Base-by-base conservation (phyloP, 305 asterid species). In the Fraxinus sp. region DNA sequence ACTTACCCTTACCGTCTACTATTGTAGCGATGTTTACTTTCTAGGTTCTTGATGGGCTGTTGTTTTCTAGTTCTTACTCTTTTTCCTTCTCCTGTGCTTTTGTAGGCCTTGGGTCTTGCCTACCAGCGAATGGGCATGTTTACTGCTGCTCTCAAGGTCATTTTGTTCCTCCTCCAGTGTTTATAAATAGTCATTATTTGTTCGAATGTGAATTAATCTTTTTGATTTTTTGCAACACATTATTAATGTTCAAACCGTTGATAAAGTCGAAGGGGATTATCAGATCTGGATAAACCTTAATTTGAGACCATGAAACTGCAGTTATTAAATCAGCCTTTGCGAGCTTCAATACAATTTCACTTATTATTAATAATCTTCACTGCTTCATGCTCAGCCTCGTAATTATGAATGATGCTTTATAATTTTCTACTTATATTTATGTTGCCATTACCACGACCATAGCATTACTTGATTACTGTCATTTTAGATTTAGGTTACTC, bases 131-230 rank as follows among this genome's bases (percentile, higher is more conserved):
- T 95, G 97, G 98, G 99, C 87, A 96, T 95, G 99, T 91, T 92
- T 84, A 95, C 98, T 80, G 98, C 99, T 68, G 98, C 99, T 77
- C 89, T 92, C 81, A 96, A 96, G 99, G 99, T 95, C 78, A 81
- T 55, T 30, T 59, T 82, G 75, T 71, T 75, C 30, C 11, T 75
- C 30, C 14, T 71, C 5, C 39, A n/a, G 6, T 18, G 24, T 14
- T 70, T 39, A 18, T 32, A 7, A 43, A 16, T 35, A 5, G 79
- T 72, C 37, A 80, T 57, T 36, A 11, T n/a, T 24, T 81, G 66
- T 35, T 66, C 14, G 28, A n/a, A 77, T 36, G 79, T 28, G 82
- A 83, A 82, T 7, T 30, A 20, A 7, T 41, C 9, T 55, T 43
- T 76, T 79, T 55, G 37, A 7, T 55, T 43, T 57, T 80, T 78